Conservation (phyloP, 1,284 basidiomycete genomes). For the Boletus holoroseus region DNA sequence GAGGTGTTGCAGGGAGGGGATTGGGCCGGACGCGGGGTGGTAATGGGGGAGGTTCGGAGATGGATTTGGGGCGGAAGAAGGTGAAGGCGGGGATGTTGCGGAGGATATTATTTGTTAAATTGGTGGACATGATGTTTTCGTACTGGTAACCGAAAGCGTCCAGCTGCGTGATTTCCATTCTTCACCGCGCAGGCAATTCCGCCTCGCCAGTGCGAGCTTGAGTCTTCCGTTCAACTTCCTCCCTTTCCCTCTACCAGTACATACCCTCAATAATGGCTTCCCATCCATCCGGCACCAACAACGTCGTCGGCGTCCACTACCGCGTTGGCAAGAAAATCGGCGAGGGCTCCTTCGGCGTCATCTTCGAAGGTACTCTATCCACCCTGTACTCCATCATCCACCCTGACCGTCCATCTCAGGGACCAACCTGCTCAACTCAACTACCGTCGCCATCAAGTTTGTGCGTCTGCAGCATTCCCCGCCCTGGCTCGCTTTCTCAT, state of each 20-base stretch:
- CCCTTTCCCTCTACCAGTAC: slow-evolving; percentile 13
- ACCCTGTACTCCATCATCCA: neutral
- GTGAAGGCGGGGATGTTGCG: slow-evolving; percentile 22
- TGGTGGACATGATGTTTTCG: neutral
- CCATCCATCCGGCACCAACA: slow-evolving; percentile 51
- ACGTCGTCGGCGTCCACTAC: slow-evolving; percentile 71
- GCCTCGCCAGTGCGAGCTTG: slow-evolving; percentile 23
- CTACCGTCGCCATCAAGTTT: slow-evolving; percentile 96
- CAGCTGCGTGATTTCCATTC: slow-evolving; percentile 23
- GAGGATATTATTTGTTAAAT: slow-evolving; percentile 9
- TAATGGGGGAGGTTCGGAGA: slow-evolving; percentile 7
- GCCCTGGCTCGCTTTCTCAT: slow-evolving; percentile 4
- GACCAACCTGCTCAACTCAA: slow-evolving; percentile 80
- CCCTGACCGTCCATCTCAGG: slow-evolving; percentile 42
- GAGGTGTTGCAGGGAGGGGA: neutral
- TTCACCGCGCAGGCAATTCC: slow-evolving; percentile 28
- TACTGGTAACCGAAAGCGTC: slow-evolving; percentile 22
- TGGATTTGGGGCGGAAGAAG: slow-evolving; percentile 5
- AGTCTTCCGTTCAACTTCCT: neutral
- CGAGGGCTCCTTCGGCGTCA: slow-evolving; percentile 79
- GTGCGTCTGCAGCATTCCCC: slow-evolving; percentile 44
- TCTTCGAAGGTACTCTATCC: slow-evolving; percentile 60
- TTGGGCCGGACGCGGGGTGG: neutral
- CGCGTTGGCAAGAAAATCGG: slow-evolving; percentile 84
- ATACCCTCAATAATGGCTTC: slow-evolving; percentile 32